Conservation (phyloP, 345 rosid species). For the Barbarea vulgaris region DNA sequence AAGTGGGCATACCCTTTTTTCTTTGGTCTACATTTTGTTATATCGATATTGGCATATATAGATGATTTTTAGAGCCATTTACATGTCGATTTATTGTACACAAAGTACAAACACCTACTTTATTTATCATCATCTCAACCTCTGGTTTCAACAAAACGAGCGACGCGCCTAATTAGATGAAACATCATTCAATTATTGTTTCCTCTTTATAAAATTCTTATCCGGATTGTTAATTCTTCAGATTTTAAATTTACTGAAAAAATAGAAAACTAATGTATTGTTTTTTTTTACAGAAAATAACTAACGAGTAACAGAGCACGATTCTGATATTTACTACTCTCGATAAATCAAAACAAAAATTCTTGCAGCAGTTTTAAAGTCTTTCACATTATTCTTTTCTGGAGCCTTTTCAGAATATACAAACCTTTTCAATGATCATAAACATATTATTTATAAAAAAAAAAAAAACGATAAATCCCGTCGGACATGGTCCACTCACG, state of each 20-base stretch:
- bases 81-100: conserved; percentile 7
- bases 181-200: conserved; percentile 20
- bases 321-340: not conserved
- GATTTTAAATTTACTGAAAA: not conserved
- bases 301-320: not conserved
- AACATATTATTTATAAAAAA: not conserved
- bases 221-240: not conserved
- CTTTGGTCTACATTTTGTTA: not conserved
- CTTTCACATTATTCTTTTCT: not conserved
- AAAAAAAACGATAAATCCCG: not conserved
- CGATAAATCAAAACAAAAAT: not conserved
- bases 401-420: conserved; percentile 16
- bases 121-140: not conserved
- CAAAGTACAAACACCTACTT: not conserved
- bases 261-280: not conserved
- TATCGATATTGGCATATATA: not conserved
- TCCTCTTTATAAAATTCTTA: not conserved
- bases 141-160: conserved; percentile 18
- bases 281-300: not conserved
- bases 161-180: conserved; percentile 22
- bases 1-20: conserved; percentile 11
- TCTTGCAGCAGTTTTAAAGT: not conserved
- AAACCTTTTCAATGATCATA: not conserved
- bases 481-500: conserved; percentile 41
- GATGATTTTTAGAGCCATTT: conserved; percentile 2